Evolutionary conservation across 2,329 filamentous ascomycete species (phyloP), one percentile per base, ranked within the genome.

Genomic region (Ophiostoma sp.): DNA sequence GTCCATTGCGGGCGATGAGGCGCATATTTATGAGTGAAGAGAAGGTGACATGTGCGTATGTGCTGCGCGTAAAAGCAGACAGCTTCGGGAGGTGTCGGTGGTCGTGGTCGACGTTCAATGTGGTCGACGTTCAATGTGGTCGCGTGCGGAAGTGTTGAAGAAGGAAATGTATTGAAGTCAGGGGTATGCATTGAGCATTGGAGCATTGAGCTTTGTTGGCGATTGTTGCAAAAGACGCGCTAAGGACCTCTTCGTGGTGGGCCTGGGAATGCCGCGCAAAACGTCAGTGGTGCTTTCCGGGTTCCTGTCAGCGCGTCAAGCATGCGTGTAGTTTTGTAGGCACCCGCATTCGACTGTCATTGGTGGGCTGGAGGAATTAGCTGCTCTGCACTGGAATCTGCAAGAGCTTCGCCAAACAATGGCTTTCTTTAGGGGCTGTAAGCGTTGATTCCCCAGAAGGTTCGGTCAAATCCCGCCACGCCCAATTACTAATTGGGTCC

Each of bases 1-100:
- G 80, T 90, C 88, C 88, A 90, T 90, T 76, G 69, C 64, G 73
- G 50, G 61, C 39, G 45, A 42, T 55, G 25, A 55, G n/a, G 66
- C 19, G 72, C 75, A 76, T 76, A 48, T 70, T 76, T 69, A 17
- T 17, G 4, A 15, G 25, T 31, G n/a, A 25, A 22, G 9, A 68
- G 19, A 28, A 36, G 12, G 6, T 17, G 22, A 3, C 22, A 28
- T 8, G 25, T 31, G 15, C 17, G 11, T 45, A 19, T 66, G 42
- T 68, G 64, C 25, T 17, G 57, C 2, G 28, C 39, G 42, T 7
- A 9, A 45, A 17, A 7, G 48, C 50, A 42, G 48, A 57, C 33
- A 50, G 42, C 42, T 48, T 48, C 64, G 12, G 25, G n/a, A 7
- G 42, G 2, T n/a, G 15, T n/a, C 25, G 17, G 8, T 19, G 15